Base-by-base conservation (phyloP, 495 filamentous ascomycete genomes). In the Lineolata rhizophorae region DNA sequence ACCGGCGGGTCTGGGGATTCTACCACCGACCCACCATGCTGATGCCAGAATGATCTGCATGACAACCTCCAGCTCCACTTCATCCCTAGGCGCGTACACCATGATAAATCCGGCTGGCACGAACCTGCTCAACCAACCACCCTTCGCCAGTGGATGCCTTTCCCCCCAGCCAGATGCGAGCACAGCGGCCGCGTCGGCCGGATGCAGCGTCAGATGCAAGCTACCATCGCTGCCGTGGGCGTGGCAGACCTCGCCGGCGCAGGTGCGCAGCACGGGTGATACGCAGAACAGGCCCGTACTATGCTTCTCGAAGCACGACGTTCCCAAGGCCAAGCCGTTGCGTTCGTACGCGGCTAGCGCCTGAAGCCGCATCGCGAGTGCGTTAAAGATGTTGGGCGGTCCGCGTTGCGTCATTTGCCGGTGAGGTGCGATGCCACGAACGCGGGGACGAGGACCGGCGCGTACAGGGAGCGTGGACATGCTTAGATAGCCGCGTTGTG, bases 111-210 rank as follows among this genome's bases (percentile, higher is more conserved):
- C 72, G 6, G 48, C 44, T 1, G 78, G 75, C 30, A 65, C 61
- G 35, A 64, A 72, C 37, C 56, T 42, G 35, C 52, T 45, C 38
- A 58, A 52, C 43, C 47, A 51, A 8, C 58, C 58, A 17, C 57
- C 64, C 36, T 72, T 68, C 2, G 75, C 67, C 35, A 87, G 60
- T 0, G 77, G 74, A 50, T 90, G 80, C 11, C 79, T 59, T 49
- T 90, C 64, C 11, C 76, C 83, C 80, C 79, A 91, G 12, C 79
- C 77, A 29, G 67, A 66, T 34, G 80, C 68, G 18, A 92, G 54
- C 14, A 91, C 61, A 40, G 67, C 62, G 46, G 59, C 70, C 29
- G 76, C 77, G 52, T 93, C 83, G 21, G 68, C 63, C 1, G 77
- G 77, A 33, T 80, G 66, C 14, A 91, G 52, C 12, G 67, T 69